Evolutionary conservation across 2,329 filamentous ascomycete genomes (phyloP).

Genomic region (Colletotrichum sp.): DNA sequence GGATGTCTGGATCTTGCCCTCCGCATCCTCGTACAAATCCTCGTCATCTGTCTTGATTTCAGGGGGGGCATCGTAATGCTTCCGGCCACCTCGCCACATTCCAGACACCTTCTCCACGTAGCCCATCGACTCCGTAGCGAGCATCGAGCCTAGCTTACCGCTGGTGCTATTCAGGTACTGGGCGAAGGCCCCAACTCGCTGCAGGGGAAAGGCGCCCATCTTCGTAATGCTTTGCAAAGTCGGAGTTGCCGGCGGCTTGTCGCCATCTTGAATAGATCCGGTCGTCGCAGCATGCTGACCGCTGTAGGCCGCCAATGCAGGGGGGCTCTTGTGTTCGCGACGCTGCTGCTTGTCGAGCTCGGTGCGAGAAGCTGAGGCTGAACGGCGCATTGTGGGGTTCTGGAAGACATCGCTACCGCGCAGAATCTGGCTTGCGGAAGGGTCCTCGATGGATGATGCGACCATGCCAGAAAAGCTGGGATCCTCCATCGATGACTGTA

Average conservation of each 20-base stretch:
- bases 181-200: conserved; percentile 82
- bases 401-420: conserved; percentile 87
- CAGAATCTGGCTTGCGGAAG: conserved; percentile 90
- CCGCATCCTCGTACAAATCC: conserved; percentile 58
- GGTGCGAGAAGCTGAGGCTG: conserved; percentile 38
- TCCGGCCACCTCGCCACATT: conserved; percentile 92
- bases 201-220: conserved; percentile 77
- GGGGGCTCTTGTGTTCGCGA: background rate
- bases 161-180: conserved; percentile 82
- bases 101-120: conserved; percentile 97
- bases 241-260: conserved; percentile 34
- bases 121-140: conserved; percentile 92
- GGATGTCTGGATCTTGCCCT: conserved; percentile 68
- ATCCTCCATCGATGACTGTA: conserved; percentile 73
- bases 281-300: conserved; percentile 42
- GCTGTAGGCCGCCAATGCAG: conserved; percentile 9
- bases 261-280: conserved; percentile 36
- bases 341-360: conserved; percentile 19
- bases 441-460: conserved; percentile 74
- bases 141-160: conserved; percentile 78
- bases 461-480: conserved; percentile 74
- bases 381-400: conserved; percentile 70
- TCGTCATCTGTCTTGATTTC: conserved; percentile 59
- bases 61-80: conserved; percentile 77
- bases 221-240: conserved; percentile 59